Base-by-base conservation (phyloP, 768 basidiomycete species). In the Macrolepiota dolichaula region DNA sequence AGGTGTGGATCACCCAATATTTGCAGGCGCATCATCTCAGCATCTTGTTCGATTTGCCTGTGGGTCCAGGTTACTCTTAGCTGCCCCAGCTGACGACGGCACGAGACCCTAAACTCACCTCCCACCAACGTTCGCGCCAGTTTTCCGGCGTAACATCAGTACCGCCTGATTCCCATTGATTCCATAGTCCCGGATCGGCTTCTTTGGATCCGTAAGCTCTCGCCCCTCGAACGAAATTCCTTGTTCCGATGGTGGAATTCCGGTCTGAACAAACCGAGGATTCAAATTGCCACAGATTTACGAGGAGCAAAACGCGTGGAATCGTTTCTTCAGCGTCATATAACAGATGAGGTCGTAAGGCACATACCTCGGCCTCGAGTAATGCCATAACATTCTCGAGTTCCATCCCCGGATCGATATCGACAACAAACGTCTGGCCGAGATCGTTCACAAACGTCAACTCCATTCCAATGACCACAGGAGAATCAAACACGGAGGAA, bases 321-420 rank as follows among this genome's bases (percentile, higher is more conserved):
- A n/a, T 19, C 10, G 54, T 32, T 19, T 15, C 22, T 22, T 53
- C 17, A 22, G 19, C 25, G 32, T 24, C 3, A 37, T 42, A 35
- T 17, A 46, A 15, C 4, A 56, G 17, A 51, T 35, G 17, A 17
- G 60, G 22, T 15, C 17, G 25, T 51, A 44, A 56, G 55, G 56
- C 36, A 71, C 87, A 72, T 71, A 94, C 96, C 85, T 98, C 96
- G 0, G 89, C 96, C 74, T 97, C 94, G n/a, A 97, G 80, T 57
- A 98, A 79, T 12, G 93, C 96, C 83, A 90, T 89, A 38, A 98
- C 87, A 71, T 96, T 91, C 78, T 93, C 91, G 29, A 98, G 83
- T 72, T 92, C 87, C 91, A 98, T 95, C 56, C 81, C 82, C 1
- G 92, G 83, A 75, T 95, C 93, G 66, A 97, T 92, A 70, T 98